Conservation (phyloP, 2,329 filamentous ascomycete species). For the Salinomyces thailandicus region DNA sequence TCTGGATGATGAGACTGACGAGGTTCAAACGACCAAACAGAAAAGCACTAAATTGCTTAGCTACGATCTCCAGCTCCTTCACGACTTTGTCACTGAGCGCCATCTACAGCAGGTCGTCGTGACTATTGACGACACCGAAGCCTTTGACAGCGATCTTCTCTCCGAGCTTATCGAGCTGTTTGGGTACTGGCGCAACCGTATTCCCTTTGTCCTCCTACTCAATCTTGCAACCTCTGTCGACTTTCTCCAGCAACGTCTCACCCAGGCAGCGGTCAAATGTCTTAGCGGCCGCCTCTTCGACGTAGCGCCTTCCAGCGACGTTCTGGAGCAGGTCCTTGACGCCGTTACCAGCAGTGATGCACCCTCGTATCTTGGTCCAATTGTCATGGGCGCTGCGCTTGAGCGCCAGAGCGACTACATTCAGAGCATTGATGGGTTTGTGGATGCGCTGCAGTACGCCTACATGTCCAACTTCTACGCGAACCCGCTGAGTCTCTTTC, state of each 20-base stretch:
- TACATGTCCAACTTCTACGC: conserved; percentile 83
- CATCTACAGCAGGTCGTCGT: conserved; percentile 53
- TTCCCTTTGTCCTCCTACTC: conserved; percentile 67
- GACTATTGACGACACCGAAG: conserved; percentile 71
- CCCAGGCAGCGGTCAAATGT: conserved; percentile 56
- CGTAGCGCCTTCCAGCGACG: conserved; percentile 60
- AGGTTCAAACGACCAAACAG: conserved; percentile 25
- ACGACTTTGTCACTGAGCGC: conserved; percentile 47
- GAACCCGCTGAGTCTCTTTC: conserved; percentile 60
- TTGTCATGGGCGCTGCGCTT: conserved; percentile 52
- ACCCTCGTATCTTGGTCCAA: conserved; percentile 53
- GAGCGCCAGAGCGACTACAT: conserved; percentile 68
- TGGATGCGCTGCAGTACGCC: conserved; percentile 54
- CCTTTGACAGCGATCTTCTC: conserved; percentile 62
- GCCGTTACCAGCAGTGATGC: conserved; percentile 50
- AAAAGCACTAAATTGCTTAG: conserved; percentile 50
- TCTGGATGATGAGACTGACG: conserved; percentile 44
- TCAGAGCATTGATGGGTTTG: conserved; percentile 62
- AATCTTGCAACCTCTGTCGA: conserved; percentile 75
- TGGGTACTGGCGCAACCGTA: conserved; percentile 60
- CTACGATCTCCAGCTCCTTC: conserved; percentile 66
- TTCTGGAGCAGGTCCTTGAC: conserved; percentile 63
- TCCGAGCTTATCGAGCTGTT: conserved; percentile 61
- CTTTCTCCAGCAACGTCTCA: conserved; percentile 62
- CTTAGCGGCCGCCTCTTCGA: conserved; percentile 66